These are phyloP conservation scores for Fraxinus pennsylvanica DNA, from an alignment of 257 asterid genomes.

Conservation along the genomic window DNA sequence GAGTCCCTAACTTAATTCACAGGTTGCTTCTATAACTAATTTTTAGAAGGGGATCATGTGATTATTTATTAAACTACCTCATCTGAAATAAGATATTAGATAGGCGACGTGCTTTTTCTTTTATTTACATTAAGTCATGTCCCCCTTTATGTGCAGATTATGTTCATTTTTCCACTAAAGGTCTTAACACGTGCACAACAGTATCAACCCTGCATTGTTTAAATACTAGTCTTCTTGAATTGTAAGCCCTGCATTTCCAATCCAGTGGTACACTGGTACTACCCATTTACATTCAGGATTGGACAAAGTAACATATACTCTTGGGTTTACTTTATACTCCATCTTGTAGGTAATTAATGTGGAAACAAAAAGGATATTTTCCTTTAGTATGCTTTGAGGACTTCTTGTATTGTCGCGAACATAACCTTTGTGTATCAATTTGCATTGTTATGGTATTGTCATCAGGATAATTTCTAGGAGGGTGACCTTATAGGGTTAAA, in stretches of 20 bases:
- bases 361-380: background rate
- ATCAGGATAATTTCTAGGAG: background rate
- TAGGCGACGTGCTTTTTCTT: too few species aligned
- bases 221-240: slow-evolving; percentile 1
- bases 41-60: slow-evolving; percentile 2
- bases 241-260: background rate
- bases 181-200: background rate
- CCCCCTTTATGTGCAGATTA: background rate
- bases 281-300: background rate
- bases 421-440: background rate
- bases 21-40: background rate
- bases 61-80: background rate
- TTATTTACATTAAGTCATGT: background rate
- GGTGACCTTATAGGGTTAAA: slow-evolving; percentile 5
- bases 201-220: background rate
- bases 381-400: background rate
- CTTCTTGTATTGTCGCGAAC: background rate
- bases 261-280: background rate
- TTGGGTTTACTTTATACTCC: background rate
- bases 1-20: slow-evolving; percentile 29
- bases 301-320: background rate
- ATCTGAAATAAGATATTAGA: background rate
- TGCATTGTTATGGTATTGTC: background rate
- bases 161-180: background rate
- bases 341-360: background rate